These are phyloP conservation scores for Diaporthe sp. DNA, from an alignment of 2,329 filamentous ascomycete genomes.

Conservation along the genomic window DNA sequence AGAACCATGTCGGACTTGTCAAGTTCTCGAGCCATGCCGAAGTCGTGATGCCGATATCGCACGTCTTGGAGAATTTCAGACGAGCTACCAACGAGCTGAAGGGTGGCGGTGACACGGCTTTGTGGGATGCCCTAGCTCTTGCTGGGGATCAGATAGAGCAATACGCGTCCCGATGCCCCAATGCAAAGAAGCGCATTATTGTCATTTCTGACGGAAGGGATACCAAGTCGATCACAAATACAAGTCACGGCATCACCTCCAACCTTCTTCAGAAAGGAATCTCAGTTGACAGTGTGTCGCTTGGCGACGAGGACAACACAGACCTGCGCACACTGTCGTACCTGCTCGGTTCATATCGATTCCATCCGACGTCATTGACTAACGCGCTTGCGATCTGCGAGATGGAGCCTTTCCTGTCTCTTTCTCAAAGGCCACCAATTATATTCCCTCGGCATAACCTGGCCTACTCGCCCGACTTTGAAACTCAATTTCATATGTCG, in stretches of 20 bases:
- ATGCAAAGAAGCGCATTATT: conserved; percentile 26
- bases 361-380: conserved; percentile 10
- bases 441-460: not conserved
- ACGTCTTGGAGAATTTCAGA: conserved; percentile 32
- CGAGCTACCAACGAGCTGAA: conserved; percentile 19
- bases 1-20: conserved; percentile 27
- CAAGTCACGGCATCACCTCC: not conserved
- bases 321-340: conserved; percentile 25
- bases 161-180: conserved; percentile 6
- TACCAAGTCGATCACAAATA: conserved; percentile 16
- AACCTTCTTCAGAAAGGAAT: not conserved
- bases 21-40: conserved; percentile 16
- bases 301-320: conserved; percentile 15
- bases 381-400: conserved; percentile 31
- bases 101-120: conserved; percentile 6
- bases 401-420: conserved; percentile 35
- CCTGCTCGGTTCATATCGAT: conserved; percentile 23
- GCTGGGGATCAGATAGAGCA: conserved; percentile 30
- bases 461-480: not conserved
- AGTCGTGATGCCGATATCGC: conserved; percentile 26
- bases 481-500: not conserved
- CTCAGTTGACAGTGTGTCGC: conserved; percentile 14
- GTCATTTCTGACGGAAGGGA: conserved; percentile 30
- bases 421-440: conserved; percentile 16
- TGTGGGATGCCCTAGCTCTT: conserved; percentile 33